phyloP scores from a whole-genome alignment of 805 yeast species.

The Nakazawaea ambrosiae region DNA sequence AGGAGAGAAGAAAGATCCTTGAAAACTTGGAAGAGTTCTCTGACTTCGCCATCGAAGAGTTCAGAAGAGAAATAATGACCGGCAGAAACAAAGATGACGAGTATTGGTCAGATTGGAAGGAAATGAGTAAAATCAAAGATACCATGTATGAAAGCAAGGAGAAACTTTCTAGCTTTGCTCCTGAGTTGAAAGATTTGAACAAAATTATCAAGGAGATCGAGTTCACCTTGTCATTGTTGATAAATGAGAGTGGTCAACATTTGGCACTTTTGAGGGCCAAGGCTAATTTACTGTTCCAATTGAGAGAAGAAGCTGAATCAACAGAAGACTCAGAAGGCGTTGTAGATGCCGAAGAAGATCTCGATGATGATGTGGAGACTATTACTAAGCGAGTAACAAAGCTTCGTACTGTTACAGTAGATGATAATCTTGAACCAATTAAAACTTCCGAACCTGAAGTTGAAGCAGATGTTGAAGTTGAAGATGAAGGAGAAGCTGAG shows the following conservation, averaged over 20 bases:
- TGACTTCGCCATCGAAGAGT: slow-evolving; percentile 58
- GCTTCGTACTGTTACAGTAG: no score
- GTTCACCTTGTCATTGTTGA: slow-evolving; percentile 39
- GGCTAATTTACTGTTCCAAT: slow-evolving; percentile 51
- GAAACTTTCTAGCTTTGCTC: slow-evolving; percentile 29
- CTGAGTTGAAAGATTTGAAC: slow-evolving; percentile 23
- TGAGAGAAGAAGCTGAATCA: slow-evolving; percentile 39
- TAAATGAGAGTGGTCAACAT: slow-evolving; percentile 57
- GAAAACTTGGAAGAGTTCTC: slow-evolving; percentile 72
- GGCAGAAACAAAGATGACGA: slow-evolving; percentile 20
- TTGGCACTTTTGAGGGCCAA: slow-evolving; percentile 49
- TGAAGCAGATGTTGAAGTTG: no score
- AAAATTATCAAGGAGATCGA: slow-evolving; percentile 30
- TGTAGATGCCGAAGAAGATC: no score
- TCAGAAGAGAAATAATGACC: slow-evolving; percentile 50
- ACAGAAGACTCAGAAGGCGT: background rate
- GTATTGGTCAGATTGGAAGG: slow-evolving; percentile 53
- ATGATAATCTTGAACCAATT: no score
- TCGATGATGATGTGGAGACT: no score
- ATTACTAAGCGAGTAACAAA: no score
- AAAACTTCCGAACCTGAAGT: no score
- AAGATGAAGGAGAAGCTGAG: background rate
- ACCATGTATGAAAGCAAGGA: slow-evolving; percentile 51
- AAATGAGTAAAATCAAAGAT: slow-evolving; percentile 50
- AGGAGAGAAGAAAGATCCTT: slow-evolving; percentile 36